A percentile compares a stretch with the other conserved stretches of the same genome.
phyloP scores from a whole-genome alignment of 1,284 basidiomycete genomes.

The Puccinia novopanici region DNA sequence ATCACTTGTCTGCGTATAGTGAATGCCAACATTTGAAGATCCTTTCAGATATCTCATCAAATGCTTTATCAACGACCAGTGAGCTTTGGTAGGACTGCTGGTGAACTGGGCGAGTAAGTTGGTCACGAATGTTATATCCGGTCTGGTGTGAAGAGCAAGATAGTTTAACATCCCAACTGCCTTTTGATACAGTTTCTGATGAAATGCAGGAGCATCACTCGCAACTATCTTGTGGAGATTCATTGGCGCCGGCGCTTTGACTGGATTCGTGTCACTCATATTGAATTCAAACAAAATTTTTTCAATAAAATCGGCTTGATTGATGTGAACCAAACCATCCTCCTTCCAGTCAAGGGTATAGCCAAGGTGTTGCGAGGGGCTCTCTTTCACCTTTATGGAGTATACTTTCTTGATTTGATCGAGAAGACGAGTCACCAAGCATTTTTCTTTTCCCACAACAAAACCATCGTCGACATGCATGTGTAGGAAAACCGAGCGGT shows the following conservation, averaged over 20 bases:
- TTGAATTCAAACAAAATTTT: background rate
- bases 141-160: constrained; percentile 11
- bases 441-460: no score
- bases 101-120: background rate
- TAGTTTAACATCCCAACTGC: constrained; percentile 23
- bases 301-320: background rate
- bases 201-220: background rate
- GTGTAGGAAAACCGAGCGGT: no score
- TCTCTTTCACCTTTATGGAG: background rate
- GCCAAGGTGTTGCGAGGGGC: no score
- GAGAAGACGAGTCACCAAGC: no score
- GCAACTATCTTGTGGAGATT: constrained; percentile 4
- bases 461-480: no score
- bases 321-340: background rate
- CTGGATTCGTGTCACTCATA: background rate
- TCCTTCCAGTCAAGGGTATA: background rate
- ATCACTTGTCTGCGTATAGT: no score
- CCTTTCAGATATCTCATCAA: no score
- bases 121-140: background rate
- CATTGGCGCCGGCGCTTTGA: background rate
- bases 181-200: background rate
- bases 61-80: no score
- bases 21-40: no score
- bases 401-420: background rate
- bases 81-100: no score